Evolutionary conservation across 352 stramenopile genomes (phyloP).

Genomic region (Phytophthora podocarpi): DNA sequence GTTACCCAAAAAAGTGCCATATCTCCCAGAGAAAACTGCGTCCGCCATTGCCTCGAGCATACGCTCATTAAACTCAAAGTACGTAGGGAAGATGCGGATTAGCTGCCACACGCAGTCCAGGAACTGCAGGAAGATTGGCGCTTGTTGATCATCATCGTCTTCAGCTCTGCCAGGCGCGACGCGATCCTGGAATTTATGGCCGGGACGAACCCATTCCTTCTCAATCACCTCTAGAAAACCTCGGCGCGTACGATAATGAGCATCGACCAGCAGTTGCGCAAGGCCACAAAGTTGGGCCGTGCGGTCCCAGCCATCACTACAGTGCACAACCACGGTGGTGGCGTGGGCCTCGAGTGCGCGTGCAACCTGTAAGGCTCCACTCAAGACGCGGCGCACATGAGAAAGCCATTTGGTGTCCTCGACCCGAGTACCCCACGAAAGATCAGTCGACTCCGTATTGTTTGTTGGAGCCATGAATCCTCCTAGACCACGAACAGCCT

Average conservation of each 20-base stretch:
- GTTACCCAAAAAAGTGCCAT: slow-evolving; percentile 90
- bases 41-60: slow-evolving; percentile 79
- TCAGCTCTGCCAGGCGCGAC: slow-evolving; percentile 67
- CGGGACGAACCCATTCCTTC: slow-evolving; percentile 87
- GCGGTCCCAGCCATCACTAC: slow-evolving; percentile 93
- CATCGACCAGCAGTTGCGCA: slow-evolving; percentile 89
- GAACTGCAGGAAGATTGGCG: slow-evolving; percentile 91
- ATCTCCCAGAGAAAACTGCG: slow-evolving; percentile 72
- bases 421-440: slow-evolving; percentile 62
- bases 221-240: slow-evolving; percentile 86
- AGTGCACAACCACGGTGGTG: slow-evolving; percentile 89
- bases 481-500: slow-evolving; percentile 65
- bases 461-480: slow-evolving; percentile 30
- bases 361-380: slow-evolving; percentile 66
- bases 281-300: slow-evolving; percentile 87
- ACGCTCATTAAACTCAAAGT: slow-evolving; percentile 85
- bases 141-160: slow-evolving; percentile 76
- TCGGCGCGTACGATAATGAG: slow-evolving; percentile 82
- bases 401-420: slow-evolving; percentile 86
- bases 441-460: slow-evolving; percentile 61
- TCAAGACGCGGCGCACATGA: slow-evolving; percentile 75
- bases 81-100: slow-evolving; percentile 73
- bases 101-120: slow-evolving; percentile 91
- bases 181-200: slow-evolving; percentile 91
- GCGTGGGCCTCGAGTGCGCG: slow-evolving; percentile 69